Evolutionary conservation across 495 filamentous ascomycete species (phyloP).

Genomic region (Daldinia vernicosa): DNA sequence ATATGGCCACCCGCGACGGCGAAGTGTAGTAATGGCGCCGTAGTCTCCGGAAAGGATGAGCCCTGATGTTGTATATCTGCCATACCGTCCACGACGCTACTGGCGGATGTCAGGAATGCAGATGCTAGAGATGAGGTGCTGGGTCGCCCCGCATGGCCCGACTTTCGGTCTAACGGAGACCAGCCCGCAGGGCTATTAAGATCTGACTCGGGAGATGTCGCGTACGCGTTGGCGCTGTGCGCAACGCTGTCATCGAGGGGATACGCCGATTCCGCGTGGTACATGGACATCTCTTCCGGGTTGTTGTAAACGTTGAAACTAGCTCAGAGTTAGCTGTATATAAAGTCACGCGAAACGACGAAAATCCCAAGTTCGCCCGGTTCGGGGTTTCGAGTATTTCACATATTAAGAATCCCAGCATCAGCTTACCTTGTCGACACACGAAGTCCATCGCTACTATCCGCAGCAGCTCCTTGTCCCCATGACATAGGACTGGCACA

Average conservation of each 20-base stretch:
- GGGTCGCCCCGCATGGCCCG: conserved; percentile 21
- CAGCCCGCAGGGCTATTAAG: conserved; percentile 40
- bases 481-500: conserved; percentile 42
- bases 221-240: conserved; percentile 40
- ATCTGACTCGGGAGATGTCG: conserved; percentile 44
- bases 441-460: conserved; percentile 36
- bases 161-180: conserved; percentile 43
- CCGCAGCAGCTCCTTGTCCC: conserved; percentile 34
- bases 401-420: neutral
- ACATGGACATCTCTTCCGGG: conserved; percentile 41
- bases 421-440: conserved; percentile 40
- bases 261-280: conserved; percentile 43
- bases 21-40: conserved; percentile 46
- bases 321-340: conserved; percentile 13
- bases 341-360: neutral
- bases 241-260: conserved; percentile 42
- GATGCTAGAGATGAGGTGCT: conserved; percentile 42
- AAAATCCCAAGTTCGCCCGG: neutral
- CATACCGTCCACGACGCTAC: conserved; percentile 29
- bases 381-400: neutral
- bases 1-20: conserved; percentile 44
- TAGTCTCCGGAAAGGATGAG: conserved; percentile 44
- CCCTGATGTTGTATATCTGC: conserved; percentile 31
- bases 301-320: conserved; percentile 43
- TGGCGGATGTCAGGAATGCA: conserved; percentile 33